A percentile compares a stretch with the other conserved stretches of the same genome.
Evolutionary conservation across 1,284 basidiomycete genomes (phyloP).

Genomic region (Ustilago hordei): DNA sequence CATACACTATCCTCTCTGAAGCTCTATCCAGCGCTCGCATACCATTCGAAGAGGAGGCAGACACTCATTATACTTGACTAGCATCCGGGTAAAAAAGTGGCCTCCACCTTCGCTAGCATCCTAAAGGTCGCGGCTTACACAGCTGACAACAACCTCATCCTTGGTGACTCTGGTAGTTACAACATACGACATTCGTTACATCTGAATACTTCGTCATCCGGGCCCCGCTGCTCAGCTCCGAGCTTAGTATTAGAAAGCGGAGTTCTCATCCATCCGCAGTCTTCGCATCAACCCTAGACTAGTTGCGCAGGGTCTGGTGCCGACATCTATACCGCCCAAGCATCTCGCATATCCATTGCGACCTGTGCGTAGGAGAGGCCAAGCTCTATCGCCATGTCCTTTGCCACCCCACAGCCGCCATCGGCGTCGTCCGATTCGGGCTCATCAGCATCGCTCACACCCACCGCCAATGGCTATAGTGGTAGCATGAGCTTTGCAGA

Average conservation of each 20-base stretch:
- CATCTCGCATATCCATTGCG: too few species aligned
- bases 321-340: neutral
- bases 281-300: neutral
- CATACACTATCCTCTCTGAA: neutral
- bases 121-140: neutral
- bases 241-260: too few species aligned
- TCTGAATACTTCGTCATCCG: too few species aligned
- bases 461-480: conserved; percentile 37
- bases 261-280: neutral
- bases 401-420: conserved; percentile 33
- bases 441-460: conserved; percentile 43
- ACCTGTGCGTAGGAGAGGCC: neutral
- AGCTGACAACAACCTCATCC: neutral
- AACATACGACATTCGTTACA: too few species aligned
- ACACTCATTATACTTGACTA: neutral
- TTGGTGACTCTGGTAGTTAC: neutral
- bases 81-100: neutral
- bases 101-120: neutral
- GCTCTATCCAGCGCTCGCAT: conserved; percentile 12
- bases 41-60: neutral
- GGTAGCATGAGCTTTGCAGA: conserved; percentile 24
- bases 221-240: too few species aligned
- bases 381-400: conserved; percentile 26
- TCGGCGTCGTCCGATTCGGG: conserved; percentile 49
- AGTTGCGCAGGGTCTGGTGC: neutral